Conservation (phyloP, 2,329 filamentous ascomycete genomes). For the Lecanosticta acicola region DNA sequence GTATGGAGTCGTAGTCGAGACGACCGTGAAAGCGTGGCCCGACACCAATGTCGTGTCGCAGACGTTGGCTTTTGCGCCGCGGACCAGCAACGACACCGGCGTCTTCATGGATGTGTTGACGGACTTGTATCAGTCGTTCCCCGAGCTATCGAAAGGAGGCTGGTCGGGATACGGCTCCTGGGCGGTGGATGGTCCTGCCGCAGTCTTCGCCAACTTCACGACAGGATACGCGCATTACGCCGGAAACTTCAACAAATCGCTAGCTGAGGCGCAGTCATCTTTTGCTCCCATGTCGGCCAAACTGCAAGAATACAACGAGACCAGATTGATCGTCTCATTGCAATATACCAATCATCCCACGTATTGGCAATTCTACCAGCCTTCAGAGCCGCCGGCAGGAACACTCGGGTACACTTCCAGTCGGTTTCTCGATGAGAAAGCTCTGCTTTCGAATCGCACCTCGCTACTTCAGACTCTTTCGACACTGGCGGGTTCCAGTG, state of each 20-base stretch:
- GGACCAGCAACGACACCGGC: constrained; percentile 11
- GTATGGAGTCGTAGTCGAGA: constrained; percentile 24
- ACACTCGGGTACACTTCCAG: constrained; percentile 22
- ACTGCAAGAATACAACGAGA: constrained; percentile 20
- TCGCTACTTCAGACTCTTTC: constrained; percentile 16
- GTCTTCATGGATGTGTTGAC: constrained; percentile 24
- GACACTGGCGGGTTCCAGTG: constrained; percentile 22
- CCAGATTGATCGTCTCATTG: constrained; percentile 27
- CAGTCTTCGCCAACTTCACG: constrained; percentile 24
- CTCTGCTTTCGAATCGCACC: constrained; percentile 15
- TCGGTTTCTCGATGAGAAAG: constrained; percentile 13
- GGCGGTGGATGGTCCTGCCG: constrained; percentile 18
- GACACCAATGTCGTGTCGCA: constrained; percentile 17
- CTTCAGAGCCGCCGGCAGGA: constrained; percentile 14
- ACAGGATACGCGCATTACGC: constrained; percentile 27
- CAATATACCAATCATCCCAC: constrained; percentile 21
- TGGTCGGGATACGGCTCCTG: constrained; percentile 31
- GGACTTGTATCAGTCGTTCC: constrained; percentile 24
- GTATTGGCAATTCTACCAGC: constrained; percentile 28
- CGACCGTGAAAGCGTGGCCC: constrained; percentile 19
- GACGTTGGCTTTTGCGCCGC: constrained; percentile 24
- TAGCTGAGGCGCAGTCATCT: constrained; percentile 13
- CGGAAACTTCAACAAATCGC: constrained; percentile 23
- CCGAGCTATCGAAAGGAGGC: constrained; percentile 26
- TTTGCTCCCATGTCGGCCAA: constrained; percentile 21